Percentiles rank a stretch among this genome's conserved stretches.
Conservation (phyloP, 352 stramenopile genomes). For the Pythium brassicae region DNA sequence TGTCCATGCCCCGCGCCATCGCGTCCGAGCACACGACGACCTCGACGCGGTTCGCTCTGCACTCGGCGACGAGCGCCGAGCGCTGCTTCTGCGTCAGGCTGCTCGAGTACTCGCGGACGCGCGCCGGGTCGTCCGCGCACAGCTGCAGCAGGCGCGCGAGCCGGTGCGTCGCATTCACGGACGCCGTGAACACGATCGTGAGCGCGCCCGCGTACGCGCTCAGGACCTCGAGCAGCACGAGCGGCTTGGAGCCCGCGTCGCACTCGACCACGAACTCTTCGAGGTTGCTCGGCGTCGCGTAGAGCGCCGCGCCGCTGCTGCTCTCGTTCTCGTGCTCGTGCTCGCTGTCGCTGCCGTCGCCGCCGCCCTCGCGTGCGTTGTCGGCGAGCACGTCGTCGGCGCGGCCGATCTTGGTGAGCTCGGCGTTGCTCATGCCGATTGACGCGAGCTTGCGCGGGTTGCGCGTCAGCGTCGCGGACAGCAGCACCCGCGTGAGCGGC, state of each 20-base stretch:
- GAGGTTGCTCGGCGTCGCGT: constrained; percentile 72
- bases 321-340: constrained; percentile 18
- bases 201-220: constrained; percentile 69
- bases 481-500: constrained; percentile 93
- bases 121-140: constrained; percentile 43
- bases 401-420: constrained; percentile 87
- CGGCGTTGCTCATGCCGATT: constrained; percentile 93
- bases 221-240: constrained; percentile 93
- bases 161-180: constrained; percentile 95
- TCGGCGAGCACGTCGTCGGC: constrained; percentile 57
- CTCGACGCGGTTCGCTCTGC: constrained; percentile 56
- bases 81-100: constrained; percentile 78
- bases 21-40: constrained; percentile 90
- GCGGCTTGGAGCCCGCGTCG: constrained; percentile 92
- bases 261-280: constrained; percentile 92
- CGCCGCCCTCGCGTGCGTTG: constrained; percentile 54
- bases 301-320: constrained; percentile 72
- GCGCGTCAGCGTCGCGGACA: constrained; percentile 97
- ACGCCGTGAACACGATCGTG: constrained; percentile 95
- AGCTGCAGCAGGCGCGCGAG: constrained; percentile 94
- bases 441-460: constrained; percentile 96
- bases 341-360: constrained; percentile 24
- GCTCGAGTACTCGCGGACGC: constrained; percentile 79
- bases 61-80: constrained; percentile 70
- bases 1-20: constrained; percentile 93